Conservation (phyloP, 331 rosid species). For the Cydonia oblonga region DNA sequence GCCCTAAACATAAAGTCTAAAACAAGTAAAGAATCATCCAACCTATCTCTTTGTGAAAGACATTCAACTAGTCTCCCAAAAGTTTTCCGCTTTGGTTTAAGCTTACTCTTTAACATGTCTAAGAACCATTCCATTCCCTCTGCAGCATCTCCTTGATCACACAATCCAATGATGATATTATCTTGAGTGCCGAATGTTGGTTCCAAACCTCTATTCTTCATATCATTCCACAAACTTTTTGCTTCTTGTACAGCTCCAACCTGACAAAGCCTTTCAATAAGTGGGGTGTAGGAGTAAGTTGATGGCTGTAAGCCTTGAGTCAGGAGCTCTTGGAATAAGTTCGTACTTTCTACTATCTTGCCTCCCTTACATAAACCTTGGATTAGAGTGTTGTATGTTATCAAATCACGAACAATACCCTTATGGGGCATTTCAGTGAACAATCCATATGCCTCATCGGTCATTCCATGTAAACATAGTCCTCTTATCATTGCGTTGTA, state of each 20-base stretch:
- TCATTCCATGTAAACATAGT: conserved; percentile 38
- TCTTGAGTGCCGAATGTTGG: conserved; percentile 26
- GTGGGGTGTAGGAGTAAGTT: conserved; percentile 22
- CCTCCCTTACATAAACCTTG: conserved; percentile 35
- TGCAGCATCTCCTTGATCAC: conserved; percentile 27
- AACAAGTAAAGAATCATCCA: conserved; percentile 52
- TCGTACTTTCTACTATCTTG: conserved; percentile 27
- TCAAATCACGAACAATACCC: conserved; percentile 34
- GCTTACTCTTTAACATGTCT: conserved; percentile 32
- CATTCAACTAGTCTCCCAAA: conserved; percentile 18
- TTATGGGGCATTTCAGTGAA: conserved; percentile 45
- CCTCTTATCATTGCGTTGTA: conserved; percentile 43
- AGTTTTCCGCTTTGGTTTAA: conserved; percentile 24
- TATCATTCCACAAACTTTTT: conserved; percentile 40
- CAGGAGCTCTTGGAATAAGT: conserved; percentile 31
- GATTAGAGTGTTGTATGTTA: conserved; percentile 44
- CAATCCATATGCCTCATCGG: conserved; percentile 37
- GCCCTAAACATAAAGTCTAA: conserved; percentile 45
- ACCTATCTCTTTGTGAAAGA: conserved; percentile 32
- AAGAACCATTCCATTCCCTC: conserved; percentile 51
- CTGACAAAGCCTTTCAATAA: conserved; percentile 37
- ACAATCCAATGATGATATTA: conserved; percentile 36
- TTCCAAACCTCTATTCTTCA: conserved; percentile 32
- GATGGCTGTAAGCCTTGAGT: conserved; percentile 44
- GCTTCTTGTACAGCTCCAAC: conserved; percentile 37